Evolutionary conservation across 2,329 filamentous ascomycete species (phyloP).

Genomic region (Laburnicola sp.): DNA sequence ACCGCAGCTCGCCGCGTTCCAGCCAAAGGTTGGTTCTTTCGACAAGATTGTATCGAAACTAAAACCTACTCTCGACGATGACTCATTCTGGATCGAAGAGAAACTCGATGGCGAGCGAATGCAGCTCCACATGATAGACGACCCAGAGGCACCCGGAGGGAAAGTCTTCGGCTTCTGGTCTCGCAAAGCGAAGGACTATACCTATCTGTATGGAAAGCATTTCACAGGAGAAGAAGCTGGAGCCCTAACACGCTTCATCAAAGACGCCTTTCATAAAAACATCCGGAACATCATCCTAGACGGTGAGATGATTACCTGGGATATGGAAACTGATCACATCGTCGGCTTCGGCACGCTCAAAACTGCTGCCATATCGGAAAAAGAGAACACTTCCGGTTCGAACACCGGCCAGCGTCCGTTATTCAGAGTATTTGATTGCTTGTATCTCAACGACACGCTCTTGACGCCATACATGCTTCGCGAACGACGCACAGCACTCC

Average conservation of each 20-base stretch:
- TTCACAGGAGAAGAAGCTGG: constrained; percentile 70
- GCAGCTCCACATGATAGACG: constrained; percentile 88
- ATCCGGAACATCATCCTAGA: constrained; percentile 90
- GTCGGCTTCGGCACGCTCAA: constrained; percentile 92
- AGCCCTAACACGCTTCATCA: constrained; percentile 78
- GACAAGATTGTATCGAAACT: constrained; percentile 74
- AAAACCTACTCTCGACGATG: constrained; percentile 68
- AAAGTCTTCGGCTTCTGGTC: constrained; percentile 87
- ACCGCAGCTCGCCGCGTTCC: constrained; percentile 90
- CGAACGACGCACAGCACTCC: constrained; percentile 76
- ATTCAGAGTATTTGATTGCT: constrained; percentile 85
- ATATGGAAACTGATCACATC: constrained; percentile 79
- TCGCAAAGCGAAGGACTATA: constrained; percentile 93
- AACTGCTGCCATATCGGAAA: constrained; percentile 79
- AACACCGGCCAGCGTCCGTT: constrained; percentile 70
- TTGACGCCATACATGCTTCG: constrained; percentile 81
- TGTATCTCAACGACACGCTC: constrained; percentile 80
- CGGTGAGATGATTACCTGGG: constrained; percentile 99
- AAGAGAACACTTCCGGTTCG: constrained; percentile 66
- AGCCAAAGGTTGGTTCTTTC: constrained; percentile 70
- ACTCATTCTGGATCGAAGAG: constrained; percentile 94
- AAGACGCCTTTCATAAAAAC: constrained; percentile 72
- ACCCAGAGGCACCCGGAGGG: constrained; percentile 68
- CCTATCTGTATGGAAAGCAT: constrained; percentile 83
- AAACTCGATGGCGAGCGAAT: constrained; percentile 97